Base-by-base conservation (phyloP, 495 filamentous ascomycete species). In the Aspergillus nidulans region DNA sequence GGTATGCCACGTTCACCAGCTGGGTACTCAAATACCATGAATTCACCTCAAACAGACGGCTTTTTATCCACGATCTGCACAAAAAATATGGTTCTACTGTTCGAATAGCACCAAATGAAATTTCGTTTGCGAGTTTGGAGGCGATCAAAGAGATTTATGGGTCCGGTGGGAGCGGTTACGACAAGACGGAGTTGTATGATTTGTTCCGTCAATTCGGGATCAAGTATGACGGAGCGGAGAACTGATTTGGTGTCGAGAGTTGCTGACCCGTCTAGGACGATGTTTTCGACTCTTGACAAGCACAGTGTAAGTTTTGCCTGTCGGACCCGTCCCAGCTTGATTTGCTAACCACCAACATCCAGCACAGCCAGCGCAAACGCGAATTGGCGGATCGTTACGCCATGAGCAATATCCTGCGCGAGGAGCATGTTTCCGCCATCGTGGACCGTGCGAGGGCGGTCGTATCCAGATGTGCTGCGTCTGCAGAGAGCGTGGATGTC, bases 121-220 rank as follows among this genome's bases (percentile, higher is more conserved):
- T 85, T 8, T 80, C 79, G 0, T 86, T 88, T 52, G 77, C 79
- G 0, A 79, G 76, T 2, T 55, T 78, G 1, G 69, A 75, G 18
- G 83, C 79, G 0, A 72, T 86, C n/a, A 84, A 81, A 55, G 82
- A 86, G 63, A 87, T 87, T 19, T 87, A 87, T 63, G 73, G 77
- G 25, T 81, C 79, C 0, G 81, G 80, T 1, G 84, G 84, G 0
- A 85, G 83, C 58, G 84, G 84, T 7, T 87, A 84, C 57, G 79
- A 86, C 50, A 87, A 87, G 69, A 87, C 83, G 0, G 81, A 84
- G 57, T 84, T 83, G 50, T 88, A 87, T 67, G 74, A 79, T 38
- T 62, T 85, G 9, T 88, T 88, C 60, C 76, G 70, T 53, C 73
- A 84, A 25, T 85, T 79, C 60, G 75, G 73, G 16, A 71, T 70